Base-by-base conservation (phyloP, 805 yeast species). In the Yarrowia sp. region DNA sequence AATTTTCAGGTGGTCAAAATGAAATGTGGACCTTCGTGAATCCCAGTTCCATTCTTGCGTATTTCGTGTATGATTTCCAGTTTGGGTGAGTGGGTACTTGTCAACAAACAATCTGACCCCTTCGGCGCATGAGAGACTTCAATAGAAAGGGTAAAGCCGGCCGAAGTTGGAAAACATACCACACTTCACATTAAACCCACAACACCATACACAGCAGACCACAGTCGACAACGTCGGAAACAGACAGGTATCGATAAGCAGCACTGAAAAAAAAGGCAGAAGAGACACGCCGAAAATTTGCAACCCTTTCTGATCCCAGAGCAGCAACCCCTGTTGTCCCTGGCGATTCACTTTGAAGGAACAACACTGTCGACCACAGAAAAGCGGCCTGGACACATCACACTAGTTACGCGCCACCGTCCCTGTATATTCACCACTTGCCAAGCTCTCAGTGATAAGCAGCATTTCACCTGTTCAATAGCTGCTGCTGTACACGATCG, bases 71-170 rank as follows among this genome's bases (percentile, higher is more conserved):
- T 3, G 19, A 48, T 32, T 32, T 30, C 38, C 24, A 21, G 38
- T 32, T 48, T 48, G 19, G 38, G 54, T 32, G 54, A 46, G 38
- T 48, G 19, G n/a, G 54, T 21, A 28, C 54, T 48, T 48, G 54
- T 48, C 54, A 48, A 48, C 54, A 48, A 48, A 48, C 54, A 48
- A 32, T 48, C 54, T 14, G 54, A n/a, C 40, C 58, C 58, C 58
- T 51, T 35, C 58, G 41, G 41, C 58, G 58, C 58, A 51, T 35
- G 41, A 51, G 58, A 51, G 58, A 51, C 58, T 51, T 51, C 58
- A 22, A 51, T 35, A 22, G 58, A 51, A 51, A 51, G 58, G 41
- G 58, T 51, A 51, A 51, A 51, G 56, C 58, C 58, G 58, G 56
- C 58, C 58, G 58, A 51, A 51, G 38, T 12, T 33, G 41, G 41